Base-by-base conservation (phyloP, 805 yeast species). In the Candida tammaniensis region DNA sequence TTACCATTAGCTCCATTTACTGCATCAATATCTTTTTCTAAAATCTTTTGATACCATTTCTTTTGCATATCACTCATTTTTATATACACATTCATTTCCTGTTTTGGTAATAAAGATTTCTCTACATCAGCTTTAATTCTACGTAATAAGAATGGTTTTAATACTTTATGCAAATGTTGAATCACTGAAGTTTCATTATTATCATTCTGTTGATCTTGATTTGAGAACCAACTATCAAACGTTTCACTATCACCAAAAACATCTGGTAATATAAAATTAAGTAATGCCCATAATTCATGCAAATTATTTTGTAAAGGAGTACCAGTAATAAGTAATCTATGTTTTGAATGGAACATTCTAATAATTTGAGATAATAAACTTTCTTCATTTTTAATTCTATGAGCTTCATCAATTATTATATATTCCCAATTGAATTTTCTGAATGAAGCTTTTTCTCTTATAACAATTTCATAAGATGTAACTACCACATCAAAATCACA, bases 51-150 rank as follows among this genome's bases (percentile, higher is more conserved):
- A 54, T 84, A 84, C 87, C 91, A 82, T 46, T 68, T 75, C 44
- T 72, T 74, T 57, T 84, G 94, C 87, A 84, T 81, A n/a, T 74
- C 76, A 1, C 84, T 68, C 86, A 84, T 81, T 20, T 80, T 78
- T 27, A 82, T 76, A 55, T 84, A 84, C 14, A 84, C 70, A 44
- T 82, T 84, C 48, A 81, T 52, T 58, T 84, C 94, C 43, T 79
- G 73, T 48, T 84, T 84, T 2, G 93, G 93, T 39, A 83, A 58
- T 19, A 84, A 66, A 0, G 87, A 79, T 43, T 80, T 82, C 51
- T 84, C 93, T n/a, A 84, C 94, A 45, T 84, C 93, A 23, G 80
- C 71, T 49, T 84, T 84, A 44, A 84, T 75, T 61, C 94, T 76
- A 54, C 94, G 76, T 36, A 84, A 63, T 33, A 84, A 63, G 52